A percentile compares a stretch with the other conserved stretches of the same genome.
These are phyloP conservation scores for Delonix regia DNA, from an alignment of 306 rosid species.

Conservation along the genomic window DNA sequence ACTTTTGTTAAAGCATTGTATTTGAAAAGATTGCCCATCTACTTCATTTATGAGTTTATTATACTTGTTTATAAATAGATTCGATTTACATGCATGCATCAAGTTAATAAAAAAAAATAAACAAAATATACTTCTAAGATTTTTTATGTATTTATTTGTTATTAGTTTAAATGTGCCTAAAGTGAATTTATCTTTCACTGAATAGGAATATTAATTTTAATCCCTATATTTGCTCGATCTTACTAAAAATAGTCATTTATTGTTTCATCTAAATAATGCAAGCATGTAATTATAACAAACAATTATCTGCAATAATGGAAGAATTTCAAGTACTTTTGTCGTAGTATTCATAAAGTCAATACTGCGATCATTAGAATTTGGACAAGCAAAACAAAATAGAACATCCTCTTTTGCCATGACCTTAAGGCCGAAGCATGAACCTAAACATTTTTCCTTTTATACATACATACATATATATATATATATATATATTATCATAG, in stretches of 20 bases:
- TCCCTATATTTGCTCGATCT: background rate
- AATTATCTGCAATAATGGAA: conserved; percentile 9
- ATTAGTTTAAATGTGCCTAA: no score
- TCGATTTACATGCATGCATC: no score
- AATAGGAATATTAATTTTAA: background rate
- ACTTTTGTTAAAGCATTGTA: conserved; percentile 37
- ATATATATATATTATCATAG: no score
- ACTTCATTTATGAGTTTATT: background rate
- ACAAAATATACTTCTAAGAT: no score
- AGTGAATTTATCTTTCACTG: background rate
- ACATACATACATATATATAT: no score
- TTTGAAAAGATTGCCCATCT: conserved; percentile 21
- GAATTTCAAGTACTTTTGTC: conserved; percentile 9
- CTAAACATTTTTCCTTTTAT: conserved; percentile 23
- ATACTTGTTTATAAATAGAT: background rate
- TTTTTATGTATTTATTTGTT: no score
- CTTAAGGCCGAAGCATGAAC: conserved; percentile 40
- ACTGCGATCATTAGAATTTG: conserved; percentile 7
- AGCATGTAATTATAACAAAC: background rate
- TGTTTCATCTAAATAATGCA: background rate
- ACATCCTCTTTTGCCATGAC: conserved; percentile 31
- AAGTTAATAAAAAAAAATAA: no score
- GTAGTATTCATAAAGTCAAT: conserved; percentile 31
- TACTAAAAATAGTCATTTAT: no score
- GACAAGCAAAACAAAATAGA: conserved; percentile 21